Percentiles rank a stretch among this genome's conserved stretches.
Evolutionary conservation across 257 asterid species (phyloP).

Genomic region (Plantago elongata): DNA sequence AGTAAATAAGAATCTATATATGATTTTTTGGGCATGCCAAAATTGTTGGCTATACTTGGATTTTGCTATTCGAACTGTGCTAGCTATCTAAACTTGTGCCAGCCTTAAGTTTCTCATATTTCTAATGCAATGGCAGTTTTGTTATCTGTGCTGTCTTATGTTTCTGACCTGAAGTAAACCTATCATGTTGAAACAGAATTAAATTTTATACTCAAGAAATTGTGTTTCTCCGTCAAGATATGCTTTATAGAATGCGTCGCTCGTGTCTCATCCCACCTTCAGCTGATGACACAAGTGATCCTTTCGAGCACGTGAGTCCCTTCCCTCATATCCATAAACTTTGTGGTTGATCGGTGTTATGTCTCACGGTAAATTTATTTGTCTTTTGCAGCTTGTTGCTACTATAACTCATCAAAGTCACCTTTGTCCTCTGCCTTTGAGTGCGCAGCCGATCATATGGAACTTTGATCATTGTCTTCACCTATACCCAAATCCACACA

Average conservation of each 20-base stretch:
- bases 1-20: neutral
- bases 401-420: conserved; percentile 94
- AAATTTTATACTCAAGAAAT: conserved; percentile 88
- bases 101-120: neutral
- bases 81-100: conserved; percentile 11
- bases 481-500: conserved; percentile 86
- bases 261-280: conserved; percentile 86
- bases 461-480: conserved; percentile 90
- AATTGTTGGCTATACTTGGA: neutral
- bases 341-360: conserved; percentile 7
- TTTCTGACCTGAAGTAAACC: conserved; percentile 6
- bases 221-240: conserved; percentile 88
- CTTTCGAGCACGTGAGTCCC: conserved; percentile 82
- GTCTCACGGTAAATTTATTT: conserved; percentile 13
- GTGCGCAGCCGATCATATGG: conserved; percentile 86
- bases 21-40: too few relatives aligned
- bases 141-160: neutral
- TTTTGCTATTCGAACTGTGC: conserved; percentile 11
- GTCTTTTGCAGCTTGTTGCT: conserved; percentile 74
- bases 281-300: conserved; percentile 83
- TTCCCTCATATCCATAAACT: conserved; percentile 18
- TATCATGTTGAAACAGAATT: conserved; percentile 49
- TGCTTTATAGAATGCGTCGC: conserved; percentile 93
- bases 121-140: neutral
- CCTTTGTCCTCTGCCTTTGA: conserved; percentile 93